Evolutionary conservation across 257 asterid genomes (phyloP), one percentile per base, ranked within the genome.

Genomic region (Paraleonurus japonicus): DNA sequence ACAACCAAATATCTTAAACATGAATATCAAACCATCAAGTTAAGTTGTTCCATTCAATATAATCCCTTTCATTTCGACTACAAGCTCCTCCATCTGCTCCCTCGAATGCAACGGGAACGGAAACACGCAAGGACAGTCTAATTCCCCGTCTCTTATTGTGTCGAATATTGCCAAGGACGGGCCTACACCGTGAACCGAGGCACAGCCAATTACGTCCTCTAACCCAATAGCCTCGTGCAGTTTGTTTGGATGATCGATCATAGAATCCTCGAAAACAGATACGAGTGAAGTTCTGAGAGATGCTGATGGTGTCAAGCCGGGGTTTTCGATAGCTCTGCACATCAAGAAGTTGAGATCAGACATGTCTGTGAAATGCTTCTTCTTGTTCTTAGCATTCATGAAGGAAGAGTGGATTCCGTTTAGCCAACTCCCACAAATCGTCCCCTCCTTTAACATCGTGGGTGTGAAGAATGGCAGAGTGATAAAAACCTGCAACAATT

Each of bases 241-340:
- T 47, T 83, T 62, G 69, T 64, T 47, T 3, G 85, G 75, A 43
- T 50, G 58, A 51, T 85, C 82, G 6, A 85, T 73, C 67, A 78
- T 73, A 0, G 90, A 77, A 15, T 89, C 96, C 84, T 95, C 98
- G 41, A 89, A 89, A 50, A 89, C 86, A 0, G 99, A 86, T 16
- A 92, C 63, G 0, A 89, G 65, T 15, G 99, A 82, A 17, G 99
- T 84, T 65, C 97, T 77, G 28, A 95, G 80, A 3, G 98, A 88
- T 23, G 85, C 84, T 3, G 92, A 81, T 9, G 94, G 89, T 5
- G 99, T 92, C 69, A 92, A 71, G 54, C 93, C 81, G 0, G 99
- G 99, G 80, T 89, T 95, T 2, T 95, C 95, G 50, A 95, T 84
- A 53, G 97, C 98, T 85, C 79, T 95, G 84, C 95, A 77, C 99